These are phyloP conservation scores for Coemansia sp. DNA, from an alignment of 192 early-diverging fungal genomes.

Conservation along the genomic window DNA sequence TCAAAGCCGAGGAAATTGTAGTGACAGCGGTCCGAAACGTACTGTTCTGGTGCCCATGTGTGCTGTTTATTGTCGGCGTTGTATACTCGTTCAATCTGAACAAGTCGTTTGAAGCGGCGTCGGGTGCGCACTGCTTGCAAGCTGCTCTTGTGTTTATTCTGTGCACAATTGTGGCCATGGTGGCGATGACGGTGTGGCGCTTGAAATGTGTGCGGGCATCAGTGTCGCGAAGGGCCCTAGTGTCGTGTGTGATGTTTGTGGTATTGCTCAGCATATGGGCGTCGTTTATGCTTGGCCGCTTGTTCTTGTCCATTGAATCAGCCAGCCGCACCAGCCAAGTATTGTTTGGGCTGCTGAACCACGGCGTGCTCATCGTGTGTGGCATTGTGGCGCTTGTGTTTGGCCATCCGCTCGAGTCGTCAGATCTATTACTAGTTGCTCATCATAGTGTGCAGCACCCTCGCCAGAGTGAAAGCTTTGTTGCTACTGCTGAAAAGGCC, in stretches of 20 bases:
- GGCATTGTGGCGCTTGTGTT: slow-evolving; percentile 2
- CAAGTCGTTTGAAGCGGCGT: background rate
- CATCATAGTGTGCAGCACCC: background rate
- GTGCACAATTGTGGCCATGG: background rate
- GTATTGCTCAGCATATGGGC: slow-evolving; percentile 23
- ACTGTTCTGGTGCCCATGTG: slow-evolving; percentile 2
- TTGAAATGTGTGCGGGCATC: background rate
- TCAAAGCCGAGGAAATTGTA: background rate
- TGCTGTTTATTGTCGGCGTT: slow-evolving; percentile 12
- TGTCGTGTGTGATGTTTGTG: background rate
- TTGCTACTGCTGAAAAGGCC: background rate
- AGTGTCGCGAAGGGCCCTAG: background rate
- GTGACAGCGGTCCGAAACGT: background rate
- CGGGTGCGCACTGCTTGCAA: slow-evolving; percentile 12
- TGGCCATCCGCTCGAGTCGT: slow-evolving; percentile 14
- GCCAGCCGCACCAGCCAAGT: slow-evolving; percentile 17
- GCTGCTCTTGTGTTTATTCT: slow-evolving; percentile 10
- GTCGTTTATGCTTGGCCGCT: slow-evolving; percentile 28
- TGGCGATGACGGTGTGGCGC: background rate
- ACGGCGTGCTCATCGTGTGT: slow-evolving; percentile 9
- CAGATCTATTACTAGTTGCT: background rate
- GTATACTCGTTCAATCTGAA: slow-evolving; percentile 3
- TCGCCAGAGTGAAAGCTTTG: background rate
- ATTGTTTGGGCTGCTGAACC: slow-evolving; percentile 15
- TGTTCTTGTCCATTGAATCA: slow-evolving; percentile 19